A percentile compares a stretch with the other conserved stretches of the same genome.
Conservation (phyloP, 1,284 basidiomycete genomes). For the Ganoderma boninense region DNA sequence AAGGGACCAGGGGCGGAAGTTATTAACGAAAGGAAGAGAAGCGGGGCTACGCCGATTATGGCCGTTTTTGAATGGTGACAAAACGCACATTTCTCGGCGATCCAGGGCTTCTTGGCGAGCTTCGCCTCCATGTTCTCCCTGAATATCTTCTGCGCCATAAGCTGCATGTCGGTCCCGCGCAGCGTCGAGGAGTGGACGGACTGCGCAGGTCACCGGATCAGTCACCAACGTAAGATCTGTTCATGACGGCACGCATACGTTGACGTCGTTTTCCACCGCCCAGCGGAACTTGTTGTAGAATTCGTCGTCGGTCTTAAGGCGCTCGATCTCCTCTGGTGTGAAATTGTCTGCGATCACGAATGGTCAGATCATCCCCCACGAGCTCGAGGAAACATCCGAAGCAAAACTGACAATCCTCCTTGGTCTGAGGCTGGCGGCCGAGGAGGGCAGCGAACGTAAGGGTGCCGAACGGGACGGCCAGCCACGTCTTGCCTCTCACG, state of each 20-base stretch:
- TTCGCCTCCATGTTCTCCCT: constrained; percentile 57
- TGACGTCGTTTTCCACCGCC: constrained; percentile 59
- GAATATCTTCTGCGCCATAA: constrained; percentile 50
- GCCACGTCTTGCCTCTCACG: constrained; percentile 70
- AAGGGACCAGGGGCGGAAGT: constrained; percentile 2
- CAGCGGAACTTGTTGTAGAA: constrained; percentile 60
- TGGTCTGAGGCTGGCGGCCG: constrained; percentile 43
- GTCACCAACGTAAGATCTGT: neutral
- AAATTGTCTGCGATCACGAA: constrained; percentile 49
- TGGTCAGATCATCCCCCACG: neutral
- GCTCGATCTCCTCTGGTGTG: constrained; percentile 60
- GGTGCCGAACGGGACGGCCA: constrained; percentile 57
- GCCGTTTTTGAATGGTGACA: neutral
- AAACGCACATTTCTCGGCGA: constrained; percentile 60
- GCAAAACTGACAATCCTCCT: constrained; percentile 52
- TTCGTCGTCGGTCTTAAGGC: constrained; percentile 53
- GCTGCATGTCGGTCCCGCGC: constrained; percentile 52
- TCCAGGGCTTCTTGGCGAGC: constrained; percentile 64
- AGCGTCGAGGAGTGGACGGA: constrained; percentile 55
- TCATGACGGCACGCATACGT: constrained; percentile 46
- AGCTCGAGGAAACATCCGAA: too few species aligned
- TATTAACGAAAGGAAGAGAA: neutral
- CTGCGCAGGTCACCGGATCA: constrained; percentile 40
- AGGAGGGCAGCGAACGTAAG: constrained; percentile 50
- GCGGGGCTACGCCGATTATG: neutral